Base-by-base conservation (phyloP, 176 grass and related monocot species). In the Avena sativa region DNA sequence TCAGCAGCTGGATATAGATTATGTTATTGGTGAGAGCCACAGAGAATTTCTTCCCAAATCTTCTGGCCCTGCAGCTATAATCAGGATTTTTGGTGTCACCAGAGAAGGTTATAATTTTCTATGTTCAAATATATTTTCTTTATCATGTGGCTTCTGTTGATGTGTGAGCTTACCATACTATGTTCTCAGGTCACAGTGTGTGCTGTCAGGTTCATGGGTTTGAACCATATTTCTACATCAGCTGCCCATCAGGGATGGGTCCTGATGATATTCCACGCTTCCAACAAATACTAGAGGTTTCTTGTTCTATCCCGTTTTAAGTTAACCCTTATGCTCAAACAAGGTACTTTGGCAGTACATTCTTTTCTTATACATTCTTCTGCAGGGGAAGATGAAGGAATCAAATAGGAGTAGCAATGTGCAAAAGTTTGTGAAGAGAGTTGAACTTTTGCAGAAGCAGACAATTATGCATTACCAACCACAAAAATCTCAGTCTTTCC, bases 391-490 rank as follows among this genome's bases (percentile, higher is more conserved):
- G 86, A 98, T 98, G 97, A 98, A 86, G 80, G 97, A 98, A 23
- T 98, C 97, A 77, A 98, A 96, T 91, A 96, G 97, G 85, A 98
- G 53, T 67, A 96, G 85, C 87, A 98, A 94, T 83, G 94, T 98
- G 72, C 90, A 65, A 84, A 96, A 92, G 82, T 94, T 98, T 25
- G 87, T 98, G 84, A 96, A 91, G 92, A 88, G 92, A 80, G 75
- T 98, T 83, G 97, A 98, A 56, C 89, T 93, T 79, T 17, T 96
- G 87, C 97, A 96, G 89, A 96, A 92, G 85, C 93, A 98, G 87
- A 98, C 92, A 90, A 96, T 96, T 82, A 98, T 98, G 97, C 93
- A 96, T 89, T 98, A 96, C 80, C 97, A 98, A 86, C 85, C 81
- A 23, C 89, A 89, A 20, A 84, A 88, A 58, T 91, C 89, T 79